phyloP scores from a whole-genome alignment of 352 stramenopile genomes.

The Nothophytophthora sp. region DNA sequence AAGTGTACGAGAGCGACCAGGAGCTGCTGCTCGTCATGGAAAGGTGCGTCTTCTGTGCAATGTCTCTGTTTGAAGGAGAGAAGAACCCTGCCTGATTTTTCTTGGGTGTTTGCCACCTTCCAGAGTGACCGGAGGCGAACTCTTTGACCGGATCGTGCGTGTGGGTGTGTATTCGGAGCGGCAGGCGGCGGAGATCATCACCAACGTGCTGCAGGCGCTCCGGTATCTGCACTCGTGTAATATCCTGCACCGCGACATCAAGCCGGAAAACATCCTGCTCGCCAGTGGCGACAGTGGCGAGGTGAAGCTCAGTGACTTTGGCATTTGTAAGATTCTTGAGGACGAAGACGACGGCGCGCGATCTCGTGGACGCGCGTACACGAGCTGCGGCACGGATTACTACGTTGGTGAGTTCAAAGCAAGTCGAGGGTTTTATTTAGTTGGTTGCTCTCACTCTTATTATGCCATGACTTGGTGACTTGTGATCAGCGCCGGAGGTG shows the following conservation, averaged over 20 bases:
- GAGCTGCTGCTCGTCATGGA: constrained; percentile 90
- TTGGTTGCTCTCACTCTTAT: constrained; percentile 2
- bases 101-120: constrained; percentile 2
- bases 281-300: constrained; percentile 72
- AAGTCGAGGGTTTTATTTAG: neutral
- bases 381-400: constrained; percentile 87
- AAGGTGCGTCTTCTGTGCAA: constrained; percentile 32
- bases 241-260: constrained; percentile 85
- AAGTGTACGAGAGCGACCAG: constrained; percentile 87
- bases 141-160: constrained; percentile 85
- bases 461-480: neutral
- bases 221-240: constrained; percentile 80
- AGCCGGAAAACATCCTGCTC: constrained; percentile 84
- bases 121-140: constrained; percentile 81
- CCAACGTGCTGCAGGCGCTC: constrained; percentile 71
- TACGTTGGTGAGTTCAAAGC: constrained; percentile 63
- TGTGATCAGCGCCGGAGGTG: constrained; percentile 67
- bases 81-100: neutral
- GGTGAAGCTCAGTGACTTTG: constrained; percentile 84
- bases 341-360: constrained; percentile 75
- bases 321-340: constrained; percentile 83
- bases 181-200: constrained; percentile 71
- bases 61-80: neutral
- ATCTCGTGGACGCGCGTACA: constrained; percentile 78
- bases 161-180: constrained; percentile 84